Evolutionary conservation across 371 early-diverging fungal species (phyloP).

Genomic region (Mycotypha africana): DNA sequence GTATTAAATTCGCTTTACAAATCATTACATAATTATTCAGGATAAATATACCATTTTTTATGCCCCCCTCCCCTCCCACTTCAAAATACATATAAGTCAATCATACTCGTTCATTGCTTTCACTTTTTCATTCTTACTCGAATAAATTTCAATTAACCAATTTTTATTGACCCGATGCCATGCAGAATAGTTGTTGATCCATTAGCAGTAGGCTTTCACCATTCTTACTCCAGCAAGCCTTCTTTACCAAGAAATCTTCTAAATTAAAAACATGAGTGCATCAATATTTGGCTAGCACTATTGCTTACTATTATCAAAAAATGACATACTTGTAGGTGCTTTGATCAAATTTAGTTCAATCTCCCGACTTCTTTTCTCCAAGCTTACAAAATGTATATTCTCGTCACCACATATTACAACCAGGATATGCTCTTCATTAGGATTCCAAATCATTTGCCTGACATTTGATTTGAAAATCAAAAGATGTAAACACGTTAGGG

Average conservation of each 20-base stretch:
- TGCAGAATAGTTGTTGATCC: conserved; percentile 33
- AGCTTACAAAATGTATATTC: conserved; percentile 33
- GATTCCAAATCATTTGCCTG: conserved; percentile 52
- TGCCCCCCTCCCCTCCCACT: too few relatives aligned
- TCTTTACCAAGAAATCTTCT: conserved; percentile 34
- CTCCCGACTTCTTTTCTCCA: conserved; percentile 11
- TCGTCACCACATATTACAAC: conserved; percentile 48
- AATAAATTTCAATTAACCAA: neutral
- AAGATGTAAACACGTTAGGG: conserved; percentile 33
- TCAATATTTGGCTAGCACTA: neutral
- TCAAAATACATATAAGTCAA: too few relatives aligned
- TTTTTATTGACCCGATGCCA: conserved; percentile 12
- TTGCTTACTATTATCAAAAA: too few relatives aligned
- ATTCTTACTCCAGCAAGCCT: conserved; percentile 29
- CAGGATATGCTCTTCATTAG: conserved; percentile 35
- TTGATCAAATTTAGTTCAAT: conserved; percentile 6
- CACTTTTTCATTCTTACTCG: too few relatives aligned
- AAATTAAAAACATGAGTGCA: neutral
- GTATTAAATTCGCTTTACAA: conserved; percentile 7
- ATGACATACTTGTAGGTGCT: conserved; percentile 21
- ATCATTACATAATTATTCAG: too few relatives aligned
- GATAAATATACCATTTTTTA: too few relatives aligned
- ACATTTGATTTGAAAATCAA: conserved; percentile 47
- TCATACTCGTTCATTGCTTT: too few relatives aligned
- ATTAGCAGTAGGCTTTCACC: conserved; percentile 33